Percentiles rank a stretch among this genome's conserved stretches.
Evolutionary conservation across 768 basidiomycete species (phyloP).

Genomic region (Tricholoma bakamatsutake): DNA sequence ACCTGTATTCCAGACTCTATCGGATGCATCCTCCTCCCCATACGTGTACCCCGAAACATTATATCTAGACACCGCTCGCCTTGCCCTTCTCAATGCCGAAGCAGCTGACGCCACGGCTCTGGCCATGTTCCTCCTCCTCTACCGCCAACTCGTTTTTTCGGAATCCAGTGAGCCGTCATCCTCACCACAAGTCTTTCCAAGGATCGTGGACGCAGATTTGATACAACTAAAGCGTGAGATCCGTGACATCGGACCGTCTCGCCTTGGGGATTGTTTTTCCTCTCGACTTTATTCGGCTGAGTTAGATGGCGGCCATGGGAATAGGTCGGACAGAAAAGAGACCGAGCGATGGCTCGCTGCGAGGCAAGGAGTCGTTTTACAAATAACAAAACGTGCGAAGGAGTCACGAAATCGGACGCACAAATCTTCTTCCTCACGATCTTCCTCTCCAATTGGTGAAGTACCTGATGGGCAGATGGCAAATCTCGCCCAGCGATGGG

Average conservation of each 20-base stretch:
- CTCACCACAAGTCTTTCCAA: conserved; percentile 24
- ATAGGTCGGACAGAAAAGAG: conserved; percentile 28
- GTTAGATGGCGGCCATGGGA: conserved; percentile 11
- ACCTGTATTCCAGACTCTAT: conserved; percentile 22
- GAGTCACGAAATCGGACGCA: conserved; percentile 28
- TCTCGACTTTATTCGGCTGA: conserved; percentile 19
- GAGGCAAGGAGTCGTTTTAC: conserved; percentile 65
- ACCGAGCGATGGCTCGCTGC: conserved; percentile 46
- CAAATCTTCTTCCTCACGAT: conserved; percentile 15
- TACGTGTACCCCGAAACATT: conserved; percentile 68
- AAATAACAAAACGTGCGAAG: conserved; percentile 66
- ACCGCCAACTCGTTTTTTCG: conserved; percentile 64
- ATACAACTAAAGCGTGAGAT: conserved; percentile 68
- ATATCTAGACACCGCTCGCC: conserved; percentile 71
- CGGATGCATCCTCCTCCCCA: conserved; percentile 24
- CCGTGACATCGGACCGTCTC: conserved; percentile 59
- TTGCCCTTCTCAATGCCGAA: conserved; percentile 62
- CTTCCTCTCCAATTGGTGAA: conserved; percentile 23
- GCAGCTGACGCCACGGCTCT: conserved; percentile 68
- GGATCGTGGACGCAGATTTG: conserved; percentile 48
- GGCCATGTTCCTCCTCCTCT: conserved; percentile 78
- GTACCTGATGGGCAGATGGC: conserved; percentile 49
- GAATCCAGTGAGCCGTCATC: conserved; percentile 28
- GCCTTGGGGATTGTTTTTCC: conserved; percentile 56
- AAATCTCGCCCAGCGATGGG: conserved; percentile 64